Percentiles rank a stretch among this genome's conserved stretches.
These are phyloP conservation scores for Rhizopus microsporus DNA, from an alignment of 371 early-diverging fungal species.

Conservation along the genomic window DNA sequence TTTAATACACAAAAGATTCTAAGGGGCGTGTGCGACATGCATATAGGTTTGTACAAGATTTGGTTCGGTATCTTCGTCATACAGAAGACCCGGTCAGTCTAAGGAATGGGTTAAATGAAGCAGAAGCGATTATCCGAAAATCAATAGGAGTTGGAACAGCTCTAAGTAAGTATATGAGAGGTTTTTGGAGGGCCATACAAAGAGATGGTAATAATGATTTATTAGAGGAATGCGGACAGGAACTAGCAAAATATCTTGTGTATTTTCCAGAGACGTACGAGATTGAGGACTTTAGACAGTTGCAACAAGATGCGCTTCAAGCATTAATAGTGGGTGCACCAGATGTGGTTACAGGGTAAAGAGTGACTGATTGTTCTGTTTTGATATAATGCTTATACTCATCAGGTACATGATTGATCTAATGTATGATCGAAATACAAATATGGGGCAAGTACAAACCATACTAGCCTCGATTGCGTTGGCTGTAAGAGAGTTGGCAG, in stretches of 20 bases:
- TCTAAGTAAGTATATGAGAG: slow-evolving; percentile 26
- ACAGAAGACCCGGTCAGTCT: slow-evolving; percentile 43
- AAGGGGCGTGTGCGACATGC: slow-evolving; percentile 34
- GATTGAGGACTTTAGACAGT: slow-evolving; percentile 23
- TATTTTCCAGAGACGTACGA: slow-evolving; percentile 38
- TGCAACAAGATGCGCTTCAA: slow-evolving; percentile 31
- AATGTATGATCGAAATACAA: slow-evolving; percentile 43
- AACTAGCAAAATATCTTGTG: slow-evolving; percentile 35
- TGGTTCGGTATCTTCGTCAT: slow-evolving; percentile 39
- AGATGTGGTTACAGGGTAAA: slow-evolving; percentile 30
- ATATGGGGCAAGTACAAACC: slow-evolving; percentile 28
- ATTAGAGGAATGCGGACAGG: slow-evolving; percentile 34
- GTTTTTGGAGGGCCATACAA: neutral
- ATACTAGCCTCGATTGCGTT: slow-evolving; percentile 34
- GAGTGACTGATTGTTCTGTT: neutral
- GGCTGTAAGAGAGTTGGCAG: slow-evolving; percentile 44
- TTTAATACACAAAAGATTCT: slow-evolving; percentile 37
- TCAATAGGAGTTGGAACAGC: slow-evolving; percentile 40
- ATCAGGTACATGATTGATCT: slow-evolving; percentile 40
- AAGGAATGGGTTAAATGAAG: slow-evolving; percentile 43
- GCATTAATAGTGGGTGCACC: slow-evolving; percentile 43
- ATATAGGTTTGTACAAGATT: slow-evolving; percentile 42
- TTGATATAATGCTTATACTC: neutral
- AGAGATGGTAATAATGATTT: neutral
- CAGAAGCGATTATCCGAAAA: slow-evolving; percentile 43